Evolutionary conservation across 2,329 filamentous ascomycete species (phyloP).

Genomic region (Verticillium dahliae): DNA sequence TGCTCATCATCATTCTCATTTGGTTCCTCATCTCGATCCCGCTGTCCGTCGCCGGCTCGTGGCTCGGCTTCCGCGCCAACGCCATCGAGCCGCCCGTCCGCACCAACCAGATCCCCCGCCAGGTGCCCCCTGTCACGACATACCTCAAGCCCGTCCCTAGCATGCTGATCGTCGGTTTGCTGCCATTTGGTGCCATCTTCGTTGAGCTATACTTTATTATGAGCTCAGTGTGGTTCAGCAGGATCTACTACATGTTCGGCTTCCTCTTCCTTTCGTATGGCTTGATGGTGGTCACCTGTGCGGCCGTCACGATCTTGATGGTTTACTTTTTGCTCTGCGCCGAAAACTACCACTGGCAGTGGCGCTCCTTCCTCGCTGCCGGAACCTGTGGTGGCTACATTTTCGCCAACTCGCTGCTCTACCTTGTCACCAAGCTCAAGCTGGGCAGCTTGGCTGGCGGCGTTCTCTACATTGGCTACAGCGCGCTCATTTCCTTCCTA

Average conservation of each 20-base stretch:
- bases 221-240: slow-evolving; percentile 97
- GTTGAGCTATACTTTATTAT: slow-evolving; percentile 99
- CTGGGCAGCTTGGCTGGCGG: slow-evolving; percentile 80
- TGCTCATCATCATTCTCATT: slow-evolving; percentile 87
- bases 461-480: slow-evolving; percentile 91
- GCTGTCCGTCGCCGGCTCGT: slow-evolving; percentile 82
- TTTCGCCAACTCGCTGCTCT: slow-evolving; percentile 83
- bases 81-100: slow-evolving; percentile 74
- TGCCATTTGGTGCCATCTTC: slow-evolving; percentile 95
- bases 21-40: slow-evolving; percentile 98
- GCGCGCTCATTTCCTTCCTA: slow-evolving; percentile 77
- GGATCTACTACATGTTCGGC: slow-evolving; percentile 99
- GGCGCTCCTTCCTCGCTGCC: slow-evolving; percentile 87
- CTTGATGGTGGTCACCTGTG: slow-evolving; percentile 92
- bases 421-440: slow-evolving; percentile 82
- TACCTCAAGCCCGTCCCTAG: slow-evolving; percentile 85
- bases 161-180: slow-evolving; percentile 83
- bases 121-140: slow-evolving; percentile 78
- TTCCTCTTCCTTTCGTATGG: slow-evolving; percentile 98
- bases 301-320: slow-evolving; percentile 85
- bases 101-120: slow-evolving; percentile 95
- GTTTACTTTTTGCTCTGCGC: slow-evolving; percentile 94
- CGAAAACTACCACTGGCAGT: slow-evolving; percentile 99
- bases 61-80: slow-evolving; percentile 78
- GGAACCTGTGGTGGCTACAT: slow-evolving; percentile 89